phyloP scores from a whole-genome alignment of 2,329 filamentous ascomycete genomes.

The Colletotrichum orbiculare region DNA sequence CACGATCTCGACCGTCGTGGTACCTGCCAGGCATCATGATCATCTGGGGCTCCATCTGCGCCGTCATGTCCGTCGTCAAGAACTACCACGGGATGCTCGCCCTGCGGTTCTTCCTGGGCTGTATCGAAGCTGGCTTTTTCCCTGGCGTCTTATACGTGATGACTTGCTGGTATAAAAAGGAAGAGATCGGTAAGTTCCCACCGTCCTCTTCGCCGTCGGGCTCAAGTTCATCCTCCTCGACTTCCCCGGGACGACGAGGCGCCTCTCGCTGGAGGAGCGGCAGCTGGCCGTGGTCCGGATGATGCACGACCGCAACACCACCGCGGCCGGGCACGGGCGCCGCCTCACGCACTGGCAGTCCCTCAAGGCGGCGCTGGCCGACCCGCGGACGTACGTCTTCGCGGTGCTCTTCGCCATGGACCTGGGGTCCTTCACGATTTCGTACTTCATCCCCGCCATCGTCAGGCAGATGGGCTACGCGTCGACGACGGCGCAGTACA shows the following conservation, averaged over 20 bases:
- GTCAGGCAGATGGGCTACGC: slow-evolving; percentile 60
- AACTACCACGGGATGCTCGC: slow-evolving; percentile 57
- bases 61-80: slow-evolving; percentile 59
- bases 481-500: slow-evolving; percentile 57
- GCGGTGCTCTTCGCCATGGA: slow-evolving; percentile 60
- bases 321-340: slow-evolving; percentile 19
- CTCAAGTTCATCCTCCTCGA: slow-evolving; percentile 59
- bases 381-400: slow-evolving; percentile 60
- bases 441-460: slow-evolving; percentile 65
- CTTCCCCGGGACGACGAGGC: slow-evolving; percentile 58
- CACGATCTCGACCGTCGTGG: slow-evolving; percentile 57
- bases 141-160: slow-evolving; percentile 59
- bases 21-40: slow-evolving; percentile 64
- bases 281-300: slow-evolving; percentile 54
- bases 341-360: slow-evolving; percentile 43
- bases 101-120: slow-evolving; percentile 57
- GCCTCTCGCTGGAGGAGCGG: slow-evolving; percentile 51
- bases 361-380: slow-evolving; percentile 49
- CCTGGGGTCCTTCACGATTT: slow-evolving; percentile 52
- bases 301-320: slow-evolving; percentile 32
- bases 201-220: slow-evolving; percentile 52
- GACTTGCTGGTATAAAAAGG: slow-evolving; percentile 63
- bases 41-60: slow-evolving; percentile 60
- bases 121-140: slow-evolving; percentile 58
- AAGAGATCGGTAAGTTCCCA: slow-evolving; percentile 45